Evolutionary conservation across 129 eudicot species (phyloP), one percentile per base, ranked within the genome.

Genomic region (Sambucus nigra): DNA sequence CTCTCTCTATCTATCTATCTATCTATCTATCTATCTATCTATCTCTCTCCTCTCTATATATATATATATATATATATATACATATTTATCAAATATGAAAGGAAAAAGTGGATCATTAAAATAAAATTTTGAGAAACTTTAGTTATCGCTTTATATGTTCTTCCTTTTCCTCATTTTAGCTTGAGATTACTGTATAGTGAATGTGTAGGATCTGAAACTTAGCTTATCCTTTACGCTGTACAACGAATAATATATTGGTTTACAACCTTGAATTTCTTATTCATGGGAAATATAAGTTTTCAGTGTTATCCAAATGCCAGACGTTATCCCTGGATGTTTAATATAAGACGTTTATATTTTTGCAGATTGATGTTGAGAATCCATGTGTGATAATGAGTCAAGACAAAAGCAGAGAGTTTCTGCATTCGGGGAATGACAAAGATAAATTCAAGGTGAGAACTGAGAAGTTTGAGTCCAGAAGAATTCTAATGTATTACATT

Each of bases 301-400:
- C n/a, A n/a, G n/a, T n/a, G n/a, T n/a, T n/a, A n/a, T n/a, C n/a
- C n/a, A n/a, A n/a, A n/a, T n/a, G n/a, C n/a, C 15, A 12, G 6
- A 29, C 46, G 17, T 51, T 46, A 21, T 10, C 35, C 20, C 27
- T 49, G 26, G 29, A 61, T 41, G 18, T 19, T 13, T 46, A 29
- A 38, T 27, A n/a, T 61, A 24, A n/a, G 47, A 59, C 42, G 53
- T 53, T 64, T 22, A 25, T 15, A 31, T 31, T 58, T n/a, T 20
- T 76, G 70, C 83, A 92, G 99, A 92, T 92, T 77, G 99, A 92
- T 79, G 99, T 92, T 33, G 99, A 92, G 50, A 92, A 92, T 82
- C 99, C 99, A 16, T 92, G 99, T 63, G 94, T 86, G 25, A 77
- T 92, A 44, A 86, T 92, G 99, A 86, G 82, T 55, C 99, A 92